Evolutionary conservation across 805 yeast species (phyloP).

Genomic region (Wickerhamiella qilinensis): DNA sequence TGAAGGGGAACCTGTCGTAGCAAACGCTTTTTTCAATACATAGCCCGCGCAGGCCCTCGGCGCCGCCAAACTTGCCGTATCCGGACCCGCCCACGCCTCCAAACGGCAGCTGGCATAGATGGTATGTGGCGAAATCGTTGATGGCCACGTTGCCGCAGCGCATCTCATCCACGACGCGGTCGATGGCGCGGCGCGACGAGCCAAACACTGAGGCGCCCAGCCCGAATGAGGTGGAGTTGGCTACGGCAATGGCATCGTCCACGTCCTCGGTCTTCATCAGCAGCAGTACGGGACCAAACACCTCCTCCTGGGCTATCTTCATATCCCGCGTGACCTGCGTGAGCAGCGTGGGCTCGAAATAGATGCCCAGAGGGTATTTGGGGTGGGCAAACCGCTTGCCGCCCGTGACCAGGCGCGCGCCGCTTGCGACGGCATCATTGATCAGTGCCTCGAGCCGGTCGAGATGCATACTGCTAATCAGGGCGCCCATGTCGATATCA

Average conservation of each 20-base stretch:
- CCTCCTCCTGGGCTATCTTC: constrained; percentile 77
- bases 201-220: constrained; percentile 89
- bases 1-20: constrained; percentile 61
- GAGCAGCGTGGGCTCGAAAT: constrained; percentile 77
- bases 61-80: constrained; percentile 96
- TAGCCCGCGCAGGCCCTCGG: constrained; percentile 83
- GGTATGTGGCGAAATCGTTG: constrained; percentile 93
- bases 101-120: constrained; percentile 91
- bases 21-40: constrained; percentile 81
- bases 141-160: constrained; percentile 88
- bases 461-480: constrained; percentile 68
- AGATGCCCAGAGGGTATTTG: constrained; percentile 88
- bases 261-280: constrained; percentile 55
- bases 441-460: constrained; percentile 49
- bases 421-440: constrained; percentile 55
- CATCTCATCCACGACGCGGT: constrained; percentile 44
- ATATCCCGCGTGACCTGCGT: constrained; percentile 64
- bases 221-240: constrained; percentile 78
- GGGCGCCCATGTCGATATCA: constrained; percentile 92
- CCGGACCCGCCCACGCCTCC: constrained; percentile 93
- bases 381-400: constrained; percentile 76
- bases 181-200: constrained; percentile 36
- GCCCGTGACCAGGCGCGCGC: constrained; percentile 71
- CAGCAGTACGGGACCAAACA: constrained; percentile 83
- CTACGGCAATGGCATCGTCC: constrained; percentile 55